A percentile compares a stretch with the other conserved stretches of the same genome.
phyloP scores from a whole-genome alignment of 129 eudicot genomes.

The Flaveria trinervia region DNA sequence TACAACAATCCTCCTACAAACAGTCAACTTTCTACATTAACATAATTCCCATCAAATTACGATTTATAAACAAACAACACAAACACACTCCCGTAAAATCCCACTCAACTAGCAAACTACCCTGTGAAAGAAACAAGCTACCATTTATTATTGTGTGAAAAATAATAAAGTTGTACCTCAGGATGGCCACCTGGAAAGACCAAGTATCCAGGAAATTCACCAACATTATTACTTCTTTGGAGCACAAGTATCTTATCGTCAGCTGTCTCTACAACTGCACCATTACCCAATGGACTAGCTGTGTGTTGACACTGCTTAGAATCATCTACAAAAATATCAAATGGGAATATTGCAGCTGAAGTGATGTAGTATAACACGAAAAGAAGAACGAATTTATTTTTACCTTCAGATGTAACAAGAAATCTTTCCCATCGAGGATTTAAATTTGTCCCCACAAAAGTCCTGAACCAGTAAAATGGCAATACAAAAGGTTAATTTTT shows the following conservation, averaged over 20 bases:
- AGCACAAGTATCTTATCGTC: constrained; percentile 75
- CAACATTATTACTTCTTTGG: constrained; percentile 91
- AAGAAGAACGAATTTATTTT: background rate
- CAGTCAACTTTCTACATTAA: background rate
- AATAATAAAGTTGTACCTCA: constrained; percentile 51
- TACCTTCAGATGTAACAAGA: constrained; percentile 86
- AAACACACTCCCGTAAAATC: no score
- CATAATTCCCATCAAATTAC: background rate
- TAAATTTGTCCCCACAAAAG: constrained; percentile 93
- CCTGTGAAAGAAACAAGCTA: background rate
- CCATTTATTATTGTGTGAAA: background rate
- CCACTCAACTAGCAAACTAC: no score
- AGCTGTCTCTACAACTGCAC: constrained; percentile 84
- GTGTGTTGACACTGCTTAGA: constrained; percentile 78
- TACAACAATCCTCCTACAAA: background rate
- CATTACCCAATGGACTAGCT: constrained; percentile 91
- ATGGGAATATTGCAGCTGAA: constrained; percentile 9
- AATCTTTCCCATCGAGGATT: constrained; percentile 88
- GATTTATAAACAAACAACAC: background rate
- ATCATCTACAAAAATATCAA: constrained; percentile 53
- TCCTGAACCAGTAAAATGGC: constrained; percentile 52
- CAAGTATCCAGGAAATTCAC: constrained; percentile 93
- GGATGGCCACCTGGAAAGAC: constrained; percentile 99
- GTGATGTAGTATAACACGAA: background rate
- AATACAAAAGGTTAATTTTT: background rate